A percentile compares a stretch with the other conserved stretches of the same genome.
phyloP scores from a whole-genome alignment of 257 asterid species.

The Solanum tacnaense region DNA sequence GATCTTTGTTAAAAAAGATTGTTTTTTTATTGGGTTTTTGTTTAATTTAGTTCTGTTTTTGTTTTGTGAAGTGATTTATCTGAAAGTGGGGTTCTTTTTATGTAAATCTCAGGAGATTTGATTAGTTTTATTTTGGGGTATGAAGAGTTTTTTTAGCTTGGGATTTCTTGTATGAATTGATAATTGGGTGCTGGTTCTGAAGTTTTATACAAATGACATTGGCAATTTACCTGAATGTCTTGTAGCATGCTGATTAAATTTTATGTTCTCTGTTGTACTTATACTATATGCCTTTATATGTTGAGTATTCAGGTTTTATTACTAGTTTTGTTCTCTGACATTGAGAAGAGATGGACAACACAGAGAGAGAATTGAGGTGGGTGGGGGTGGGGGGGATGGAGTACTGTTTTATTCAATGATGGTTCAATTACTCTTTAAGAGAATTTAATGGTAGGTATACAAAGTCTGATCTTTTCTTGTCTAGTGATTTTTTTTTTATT shows the following conservation, averaged over 20 bases:
- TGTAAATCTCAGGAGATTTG: background rate
- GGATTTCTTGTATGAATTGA: slow-evolving; percentile 3
- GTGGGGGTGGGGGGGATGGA: background rate
- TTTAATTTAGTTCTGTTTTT: background rate
- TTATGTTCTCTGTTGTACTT: background rate
- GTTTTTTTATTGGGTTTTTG: background rate
- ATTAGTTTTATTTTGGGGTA: background rate
- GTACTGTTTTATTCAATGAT: background rate
- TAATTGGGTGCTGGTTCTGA: background rate
- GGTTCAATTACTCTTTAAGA: background rate
- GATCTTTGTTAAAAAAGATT: slow-evolving; percentile 6
- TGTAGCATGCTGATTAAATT: background rate
- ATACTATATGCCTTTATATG: background rate
- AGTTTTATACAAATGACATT: background rate
- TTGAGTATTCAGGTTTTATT: background rate
- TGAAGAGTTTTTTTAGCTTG: background rate
- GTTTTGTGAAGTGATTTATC: background rate
- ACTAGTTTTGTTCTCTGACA: background rate
- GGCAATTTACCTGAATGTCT: background rate
- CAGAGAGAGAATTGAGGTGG: background rate
- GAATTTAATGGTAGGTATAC: background rate
- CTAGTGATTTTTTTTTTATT: background rate
- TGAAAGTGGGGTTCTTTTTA: background rate
- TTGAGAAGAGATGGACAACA: background rate
- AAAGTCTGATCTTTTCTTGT: background rate